A percentile compares a stretch with the other conserved stretches of the same genome.
These are phyloP conservation scores for Podospora didyma DNA, from an alignment of 495 filamentous ascomycete species.

Conservation along the genomic window DNA sequence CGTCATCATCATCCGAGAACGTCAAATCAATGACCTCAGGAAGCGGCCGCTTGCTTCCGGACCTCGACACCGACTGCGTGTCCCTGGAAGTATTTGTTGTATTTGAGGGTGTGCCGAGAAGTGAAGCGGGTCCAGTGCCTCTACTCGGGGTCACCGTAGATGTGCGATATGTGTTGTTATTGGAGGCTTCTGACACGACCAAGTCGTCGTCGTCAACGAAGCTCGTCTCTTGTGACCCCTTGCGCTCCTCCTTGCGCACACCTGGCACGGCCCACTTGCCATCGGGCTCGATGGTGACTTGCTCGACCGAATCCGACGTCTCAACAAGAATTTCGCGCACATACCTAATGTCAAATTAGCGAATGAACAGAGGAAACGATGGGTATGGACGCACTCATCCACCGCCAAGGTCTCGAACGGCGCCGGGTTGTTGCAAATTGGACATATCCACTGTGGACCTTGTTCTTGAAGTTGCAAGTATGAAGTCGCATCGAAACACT, in stretches of 20 bases:
- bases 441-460: conserved; percentile 91
- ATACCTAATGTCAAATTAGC: conserved; percentile 54
- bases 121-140: conserved; percentile 6
- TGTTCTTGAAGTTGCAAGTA: conserved; percentile 94
- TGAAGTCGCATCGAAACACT: conserved; percentile 92
- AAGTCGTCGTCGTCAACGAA: conserved; percentile 62
- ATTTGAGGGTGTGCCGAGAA: conserved; percentile 26
- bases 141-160: conserved; percentile 13
- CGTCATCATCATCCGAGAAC: conserved; percentile 70
- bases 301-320: conserved; percentile 66
- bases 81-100: conserved; percentile 19
- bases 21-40: conserved; percentile 77
- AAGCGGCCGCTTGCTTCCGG: conserved; percentile 54
- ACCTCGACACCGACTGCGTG: conserved; percentile 37
- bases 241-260: conserved; percentile 19
- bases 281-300: conserved; percentile 85
- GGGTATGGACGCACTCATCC: conserved; percentile 63
- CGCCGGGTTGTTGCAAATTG: conserved; percentile 81
- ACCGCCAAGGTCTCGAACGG: conserved; percentile 78
- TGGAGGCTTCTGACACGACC: conserved; percentile 54
- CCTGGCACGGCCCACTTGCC: conserved; percentile 67
- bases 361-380: conserved; percentile 7
- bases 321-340: conserved; percentile 77
- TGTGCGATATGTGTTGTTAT: neutral
- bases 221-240: conserved; percentile 18